Conservation (phyloP, 2,329 filamentous ascomycete species). For the Trichoderma asperellum region DNA sequence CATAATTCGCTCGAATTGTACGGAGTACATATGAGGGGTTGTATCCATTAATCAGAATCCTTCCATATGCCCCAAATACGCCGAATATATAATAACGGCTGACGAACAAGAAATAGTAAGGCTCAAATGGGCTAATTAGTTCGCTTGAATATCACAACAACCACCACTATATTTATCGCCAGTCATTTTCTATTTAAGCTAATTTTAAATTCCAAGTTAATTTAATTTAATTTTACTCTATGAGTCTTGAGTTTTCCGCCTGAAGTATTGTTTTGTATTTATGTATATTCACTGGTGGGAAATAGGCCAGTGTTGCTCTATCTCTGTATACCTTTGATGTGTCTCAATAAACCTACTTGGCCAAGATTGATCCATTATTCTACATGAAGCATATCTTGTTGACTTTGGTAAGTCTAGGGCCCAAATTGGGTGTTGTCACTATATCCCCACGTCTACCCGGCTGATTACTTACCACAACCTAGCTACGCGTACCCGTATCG, state of each 20-base stretch:
- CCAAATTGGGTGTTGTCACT: neutral
- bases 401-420: neutral
- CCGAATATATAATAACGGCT: slow-evolving; percentile 4
- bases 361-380: neutral
- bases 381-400: neutral
- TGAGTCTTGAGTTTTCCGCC: neutral
- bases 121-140: neutral
- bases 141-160: neutral
- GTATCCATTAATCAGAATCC: neutral
- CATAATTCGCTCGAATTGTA: neutral
- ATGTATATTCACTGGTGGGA: neutral
- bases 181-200: neutral
- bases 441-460: neutral
- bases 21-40: neutral
- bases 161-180: neutral
- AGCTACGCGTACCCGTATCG: neutral
- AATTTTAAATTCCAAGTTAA: no score
- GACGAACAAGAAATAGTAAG: neutral
- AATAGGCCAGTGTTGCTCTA: neutral
- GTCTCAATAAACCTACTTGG: neutral
- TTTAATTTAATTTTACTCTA: no score
- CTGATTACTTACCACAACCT: neutral
- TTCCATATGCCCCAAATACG: neutral
- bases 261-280: neutral
- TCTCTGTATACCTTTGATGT: neutral